phyloP scores from a whole-genome alignment of 2,329 filamentous ascomycete species.

The Pseudocercospora pini-densiflorae region DNA sequence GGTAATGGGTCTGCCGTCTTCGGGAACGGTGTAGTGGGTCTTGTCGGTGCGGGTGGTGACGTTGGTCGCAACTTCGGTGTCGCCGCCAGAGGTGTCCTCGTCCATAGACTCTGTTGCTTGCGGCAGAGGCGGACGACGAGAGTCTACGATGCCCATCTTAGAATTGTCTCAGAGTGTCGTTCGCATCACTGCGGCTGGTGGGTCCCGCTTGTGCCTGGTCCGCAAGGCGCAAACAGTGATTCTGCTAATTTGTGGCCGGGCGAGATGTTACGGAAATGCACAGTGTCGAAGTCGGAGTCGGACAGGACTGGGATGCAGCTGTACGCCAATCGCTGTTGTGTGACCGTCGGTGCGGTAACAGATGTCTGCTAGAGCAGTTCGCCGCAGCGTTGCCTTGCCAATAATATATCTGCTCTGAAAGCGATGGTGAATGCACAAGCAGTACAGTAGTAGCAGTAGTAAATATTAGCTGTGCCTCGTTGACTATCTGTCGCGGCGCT shows the following conservation, averaged over 20 bases:
- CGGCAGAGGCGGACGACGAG: slow-evolving; percentile 64
- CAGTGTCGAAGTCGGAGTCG: not conserved
- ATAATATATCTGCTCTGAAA: not conserved
- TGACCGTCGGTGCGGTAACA: not conserved
- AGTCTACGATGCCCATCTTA: slow-evolving; percentile 27
- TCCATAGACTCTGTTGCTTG: slow-evolving; percentile 76
- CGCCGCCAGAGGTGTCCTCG: slow-evolving; percentile 46
- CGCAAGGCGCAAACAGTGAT: slow-evolving; percentile 5
- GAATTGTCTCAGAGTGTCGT: slow-evolving; percentile 16
- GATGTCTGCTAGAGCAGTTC: not conserved
- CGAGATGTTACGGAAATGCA: not conserved
- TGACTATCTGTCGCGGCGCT: not conserved
- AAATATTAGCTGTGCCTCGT: not conserved
- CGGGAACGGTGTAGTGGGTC: slow-evolving; percentile 78
- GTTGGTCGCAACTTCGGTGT: slow-evolving; percentile 65
- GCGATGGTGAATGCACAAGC: not conserved
- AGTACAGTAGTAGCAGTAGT: not conserved
- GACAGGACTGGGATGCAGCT: slow-evolving; percentile 3
- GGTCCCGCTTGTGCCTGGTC: slow-evolving; percentile 2
- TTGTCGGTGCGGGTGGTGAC: slow-evolving; percentile 70
- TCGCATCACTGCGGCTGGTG: slow-evolving; percentile 11
- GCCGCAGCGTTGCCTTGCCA: not conserved
- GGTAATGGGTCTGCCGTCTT: slow-evolving; percentile 89
- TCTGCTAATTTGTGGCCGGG: not conserved
- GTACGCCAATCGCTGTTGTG: slow-evolving; percentile 10